These are phyloP conservation scores for Penicillium dipodomyicola DNA, from an alignment of 495 filamentous ascomycete species.

Conservation along the genomic window DNA sequence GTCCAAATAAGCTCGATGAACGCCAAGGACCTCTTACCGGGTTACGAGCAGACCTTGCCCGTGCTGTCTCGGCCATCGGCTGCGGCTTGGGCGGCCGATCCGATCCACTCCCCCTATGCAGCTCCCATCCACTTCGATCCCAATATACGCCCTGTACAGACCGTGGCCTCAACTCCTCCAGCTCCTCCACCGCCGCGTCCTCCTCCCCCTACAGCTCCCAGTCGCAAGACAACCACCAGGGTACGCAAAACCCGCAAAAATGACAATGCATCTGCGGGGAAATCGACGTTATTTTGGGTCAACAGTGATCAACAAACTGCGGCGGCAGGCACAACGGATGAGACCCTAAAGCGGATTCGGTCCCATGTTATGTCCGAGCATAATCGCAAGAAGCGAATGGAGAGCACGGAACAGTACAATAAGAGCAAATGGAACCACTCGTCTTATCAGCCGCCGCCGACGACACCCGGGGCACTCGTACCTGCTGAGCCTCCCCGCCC, in stretches of 20 bases:
- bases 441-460: slow-evolving; percentile 39
- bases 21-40: slow-evolving; percentile 31
- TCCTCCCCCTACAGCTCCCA: slow-evolving; percentile 10
- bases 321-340: slow-evolving; percentile 40
- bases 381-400: slow-evolving; percentile 49
- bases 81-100: slow-evolving; percentile 18
- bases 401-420: slow-evolving; percentile 46
- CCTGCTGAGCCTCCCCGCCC: slow-evolving; percentile 9
- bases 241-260: slow-evolving; percentile 43
- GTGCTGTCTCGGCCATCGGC: slow-evolving; percentile 26
- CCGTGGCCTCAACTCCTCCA: not conserved
- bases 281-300: slow-evolving; percentile 49
- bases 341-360: slow-evolving; percentile 49
- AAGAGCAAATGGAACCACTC: slow-evolving; percentile 48
- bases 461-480: slow-evolving; percentile 22
- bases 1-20: slow-evolving; percentile 31
- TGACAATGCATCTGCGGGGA: slow-evolving; percentile 34
- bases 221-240: slow-evolving; percentile 33
- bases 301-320: slow-evolving; percentile 43
- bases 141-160: not conserved
- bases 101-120: slow-evolving; percentile 11
- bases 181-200: not conserved
- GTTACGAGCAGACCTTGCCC: slow-evolving; percentile 30
- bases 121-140: slow-evolving; percentile 1
- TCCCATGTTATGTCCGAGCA: slow-evolving; percentile 54